A percentile compares a stretch with the other conserved stretches of the same genome.
phyloP scores from a whole-genome alignment of 352 stramenopile genomes.

The Globisporangium nodosum region DNA sequence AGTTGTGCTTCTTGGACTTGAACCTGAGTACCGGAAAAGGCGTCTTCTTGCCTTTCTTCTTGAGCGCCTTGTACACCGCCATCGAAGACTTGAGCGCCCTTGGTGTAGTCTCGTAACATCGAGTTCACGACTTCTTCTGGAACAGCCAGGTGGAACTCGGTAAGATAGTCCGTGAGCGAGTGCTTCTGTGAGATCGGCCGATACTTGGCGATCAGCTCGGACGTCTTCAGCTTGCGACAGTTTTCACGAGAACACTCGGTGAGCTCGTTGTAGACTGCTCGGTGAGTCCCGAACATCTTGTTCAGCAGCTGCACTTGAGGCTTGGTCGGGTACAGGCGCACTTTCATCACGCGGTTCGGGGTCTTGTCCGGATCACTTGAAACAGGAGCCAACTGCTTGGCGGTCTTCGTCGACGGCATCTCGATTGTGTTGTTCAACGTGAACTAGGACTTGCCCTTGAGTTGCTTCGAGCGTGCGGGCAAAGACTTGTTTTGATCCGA shows the following conservation, averaged over 20 bases:
- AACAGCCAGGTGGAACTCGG: slow-evolving; percentile 10
- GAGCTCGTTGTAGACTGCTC: slow-evolving; percentile 19
- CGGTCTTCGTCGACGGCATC: background rate
- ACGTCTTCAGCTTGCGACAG: slow-evolving; percentile 1
- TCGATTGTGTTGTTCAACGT: background rate
- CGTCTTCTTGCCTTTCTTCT: slow-evolving; percentile 8
- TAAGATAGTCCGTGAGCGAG: slow-evolving; percentile 10
- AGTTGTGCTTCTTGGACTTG: slow-evolving; percentile 14
- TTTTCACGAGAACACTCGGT: slow-evolving; percentile 7
- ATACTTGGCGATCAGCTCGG: background rate
- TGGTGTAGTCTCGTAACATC: slow-evolving; percentile 12
- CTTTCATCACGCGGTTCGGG: slow-evolving; percentile 4
- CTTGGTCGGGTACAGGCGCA: slow-evolving; percentile 3
- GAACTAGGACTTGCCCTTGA: too few relatives aligned
- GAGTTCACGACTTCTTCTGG: slow-evolving; percentile 7
- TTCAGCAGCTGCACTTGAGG: background rate
- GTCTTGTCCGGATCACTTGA: background rate
- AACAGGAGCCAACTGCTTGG: background rate
- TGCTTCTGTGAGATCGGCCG: slow-evolving; percentile 10
- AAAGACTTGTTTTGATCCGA: too few relatives aligned
- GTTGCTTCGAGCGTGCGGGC: too few relatives aligned
- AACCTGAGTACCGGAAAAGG: slow-evolving; percentile 10
- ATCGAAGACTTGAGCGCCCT: slow-evolving; percentile 10
- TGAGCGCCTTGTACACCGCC: slow-evolving; percentile 1
- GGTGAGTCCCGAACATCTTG: slow-evolving; percentile 16